Percentiles rank a stretch among this genome's conserved stretches.
Evolutionary conservation across 225 moss, liverwort and hornwort species (phyloP).

Genomic region (Rhytidiadelphus loreus): DNA sequence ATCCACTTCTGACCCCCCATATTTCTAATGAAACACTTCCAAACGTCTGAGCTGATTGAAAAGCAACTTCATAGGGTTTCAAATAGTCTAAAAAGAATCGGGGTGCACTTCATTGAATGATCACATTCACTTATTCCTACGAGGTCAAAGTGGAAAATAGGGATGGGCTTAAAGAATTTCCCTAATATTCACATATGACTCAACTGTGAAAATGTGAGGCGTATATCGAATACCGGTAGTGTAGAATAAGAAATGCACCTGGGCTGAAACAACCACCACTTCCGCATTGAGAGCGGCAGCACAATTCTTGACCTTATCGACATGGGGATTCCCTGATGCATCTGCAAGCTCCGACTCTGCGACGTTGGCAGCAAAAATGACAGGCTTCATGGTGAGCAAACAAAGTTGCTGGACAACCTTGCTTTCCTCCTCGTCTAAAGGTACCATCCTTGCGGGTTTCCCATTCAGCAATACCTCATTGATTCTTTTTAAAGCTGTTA

Average conservation of each 20-base stretch:
- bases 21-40: background rate
- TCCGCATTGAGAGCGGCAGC: slow-evolving; percentile 66
- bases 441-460: slow-evolving; percentile 72
- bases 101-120: background rate
- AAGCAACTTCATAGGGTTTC: background rate
- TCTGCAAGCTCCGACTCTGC: slow-evolving; percentile 82
- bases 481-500: slow-evolving; percentile 55
- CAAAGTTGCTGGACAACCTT: slow-evolving; percentile 71
- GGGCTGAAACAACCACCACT: slow-evolving; percentile 94
- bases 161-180: background rate
- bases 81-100: background rate
- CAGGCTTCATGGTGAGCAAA: slow-evolving; percentile 97
- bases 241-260: slow-evolving; percentile 27
- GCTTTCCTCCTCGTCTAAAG: slow-evolving; percentile 68
- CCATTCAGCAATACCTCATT: slow-evolving; percentile 80
- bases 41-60: background rate
- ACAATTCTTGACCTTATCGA: slow-evolving; percentile 57
- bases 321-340: slow-evolving; percentile 64
- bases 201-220: background rate
- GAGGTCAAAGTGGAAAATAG: background rate
- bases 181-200: background rate
- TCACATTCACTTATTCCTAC: background rate
- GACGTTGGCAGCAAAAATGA: slow-evolving; percentile 95
- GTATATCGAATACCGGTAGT: background rate
- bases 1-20: background rate